These are phyloP conservation scores for Apiospora saccharicola DNA, from an alignment of 2,329 filamentous ascomycete genomes.

Conservation along the genomic window DNA sequence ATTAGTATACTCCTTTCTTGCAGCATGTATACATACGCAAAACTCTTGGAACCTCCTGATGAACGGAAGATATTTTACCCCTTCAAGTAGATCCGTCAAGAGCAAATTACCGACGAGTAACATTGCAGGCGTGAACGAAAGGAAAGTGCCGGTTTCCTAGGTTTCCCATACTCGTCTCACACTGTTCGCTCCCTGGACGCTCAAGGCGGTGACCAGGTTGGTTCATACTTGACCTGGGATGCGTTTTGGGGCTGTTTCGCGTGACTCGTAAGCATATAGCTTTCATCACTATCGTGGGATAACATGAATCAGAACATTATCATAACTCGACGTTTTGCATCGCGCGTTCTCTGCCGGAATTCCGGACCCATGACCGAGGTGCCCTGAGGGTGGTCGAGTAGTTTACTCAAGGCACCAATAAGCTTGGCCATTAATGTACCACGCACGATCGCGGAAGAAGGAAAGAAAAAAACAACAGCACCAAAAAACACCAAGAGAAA, in stretches of 20 bases:
- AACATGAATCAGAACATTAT: slow-evolving; percentile 25
- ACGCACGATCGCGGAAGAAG: neutral
- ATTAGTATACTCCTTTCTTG: slow-evolving; percentile 8
- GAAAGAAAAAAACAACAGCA: too few relatives aligned
- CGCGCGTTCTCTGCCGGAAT: slow-evolving; percentile 13
- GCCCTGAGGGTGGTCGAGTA: neutral
- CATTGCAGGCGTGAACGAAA: neutral
- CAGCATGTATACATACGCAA: neutral
- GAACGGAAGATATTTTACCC: slow-evolving; percentile 12
- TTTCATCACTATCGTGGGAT: slow-evolving; percentile 10
- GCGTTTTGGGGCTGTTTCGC: slow-evolving; percentile 34
- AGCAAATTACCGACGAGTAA: slow-evolving; percentile 21
- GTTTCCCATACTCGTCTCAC: slow-evolving; percentile 4
- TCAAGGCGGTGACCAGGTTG: slow-evolving; percentile 18
- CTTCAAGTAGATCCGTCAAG: slow-evolving; percentile 4
- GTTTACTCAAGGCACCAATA: slow-evolving; percentile 18
- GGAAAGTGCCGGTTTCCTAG: slow-evolving; percentile 10
- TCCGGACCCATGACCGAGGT: slow-evolving; percentile 7
- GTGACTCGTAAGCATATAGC: slow-evolving; percentile 33
- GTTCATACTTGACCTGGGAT: slow-evolving; percentile 1
- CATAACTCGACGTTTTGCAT: slow-evolving; percentile 27
- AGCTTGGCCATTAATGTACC: slow-evolving; percentile 3
- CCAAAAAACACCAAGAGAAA: too few relatives aligned
- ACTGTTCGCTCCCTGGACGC: slow-evolving; percentile 14
- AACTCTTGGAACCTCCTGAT: slow-evolving; percentile 7